phyloP scores from a whole-genome alignment of 352 stramenopile species.

The Hyaloperonospora brassicae region DNA sequence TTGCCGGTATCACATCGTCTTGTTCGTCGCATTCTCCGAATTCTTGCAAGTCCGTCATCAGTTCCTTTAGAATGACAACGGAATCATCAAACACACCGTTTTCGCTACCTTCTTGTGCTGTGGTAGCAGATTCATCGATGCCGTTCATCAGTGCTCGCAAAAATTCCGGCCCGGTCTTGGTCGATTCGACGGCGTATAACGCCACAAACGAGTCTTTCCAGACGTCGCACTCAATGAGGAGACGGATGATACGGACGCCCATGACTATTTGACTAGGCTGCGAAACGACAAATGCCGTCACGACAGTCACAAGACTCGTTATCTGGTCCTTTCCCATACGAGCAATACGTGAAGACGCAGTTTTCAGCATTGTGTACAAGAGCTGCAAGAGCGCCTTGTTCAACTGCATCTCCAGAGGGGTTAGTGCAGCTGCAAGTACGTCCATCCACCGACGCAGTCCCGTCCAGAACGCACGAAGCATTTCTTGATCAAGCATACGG shows the following conservation, averaged over 20 bases:
- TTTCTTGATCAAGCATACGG: constrained; percentile 65
- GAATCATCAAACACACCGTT: constrained; percentile 53
- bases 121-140: constrained; percentile 38
- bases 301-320: constrained; percentile 51
- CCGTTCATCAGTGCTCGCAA: constrained; percentile 51
- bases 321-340: constrained; percentile 51
- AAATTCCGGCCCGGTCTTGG: constrained; percentile 52
- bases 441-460: constrained; percentile 60
- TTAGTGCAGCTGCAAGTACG: constrained; percentile 27
- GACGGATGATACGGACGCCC: constrained; percentile 62
- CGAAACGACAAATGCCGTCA: constrained; percentile 63
- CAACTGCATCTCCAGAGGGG: constrained; percentile 23
- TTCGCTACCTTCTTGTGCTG: constrained; percentile 15
- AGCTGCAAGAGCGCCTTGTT: constrained; percentile 54
- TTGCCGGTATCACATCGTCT: constrained; percentile 36
- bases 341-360: constrained; percentile 41
- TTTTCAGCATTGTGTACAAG: constrained; percentile 61
- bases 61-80: constrained; percentile 49
- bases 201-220: constrained; percentile 75
- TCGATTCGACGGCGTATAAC: constrained; percentile 58
- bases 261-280: constrained; percentile 42
- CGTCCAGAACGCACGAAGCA: constrained; percentile 58
- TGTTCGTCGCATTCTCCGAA: constrained; percentile 23
- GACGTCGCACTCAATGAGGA: constrained; percentile 50
- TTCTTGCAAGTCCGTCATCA: constrained; percentile 33